phyloP scores from a whole-genome alignment of 1,139 yeast genomes.

The Yamadazyma friedrichii region DNA sequence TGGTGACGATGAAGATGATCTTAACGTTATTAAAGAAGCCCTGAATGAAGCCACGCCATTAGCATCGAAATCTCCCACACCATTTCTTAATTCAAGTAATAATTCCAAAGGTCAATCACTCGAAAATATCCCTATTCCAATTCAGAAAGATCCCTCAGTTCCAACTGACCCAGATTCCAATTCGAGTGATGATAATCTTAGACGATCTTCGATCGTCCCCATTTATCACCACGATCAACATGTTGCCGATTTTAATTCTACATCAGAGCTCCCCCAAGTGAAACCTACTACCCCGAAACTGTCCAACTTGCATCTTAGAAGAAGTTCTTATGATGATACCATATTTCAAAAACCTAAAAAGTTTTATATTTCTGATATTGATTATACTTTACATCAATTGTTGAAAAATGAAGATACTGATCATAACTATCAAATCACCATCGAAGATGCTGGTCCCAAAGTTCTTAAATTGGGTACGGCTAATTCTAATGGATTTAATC shows the following conservation, averaged over 20 bases:
- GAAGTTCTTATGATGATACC: constrained; percentile 71
- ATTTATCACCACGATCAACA: constrained; percentile 22
- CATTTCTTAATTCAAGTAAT: neutral
- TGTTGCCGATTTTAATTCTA: constrained; percentile 10
- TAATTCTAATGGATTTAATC: constrained; percentile 76
- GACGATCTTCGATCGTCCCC: constrained; percentile 37
- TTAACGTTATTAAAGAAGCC: constrained; percentile 16
- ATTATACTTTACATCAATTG: constrained; percentile 66
- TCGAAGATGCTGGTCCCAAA: constrained; percentile 93
- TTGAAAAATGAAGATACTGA: constrained; percentile 85
- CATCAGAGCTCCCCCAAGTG: constrained; percentile 12
- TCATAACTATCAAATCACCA: constrained; percentile 80
- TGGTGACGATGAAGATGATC: constrained; percentile 5
- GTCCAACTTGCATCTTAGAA: constrained; percentile 30
- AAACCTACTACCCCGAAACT: constrained; percentile 7
- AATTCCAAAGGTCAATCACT: neutral
- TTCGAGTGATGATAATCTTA: constrained; percentile 1
- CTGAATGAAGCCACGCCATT: constrained; percentile 7
- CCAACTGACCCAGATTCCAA: constrained; percentile 1
- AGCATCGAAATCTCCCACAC: constrained; percentile 6
- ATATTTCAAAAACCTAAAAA: constrained; percentile 38
- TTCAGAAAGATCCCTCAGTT: neutral
- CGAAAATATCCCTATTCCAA: constrained; percentile 4
- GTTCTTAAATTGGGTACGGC: constrained; percentile 80
- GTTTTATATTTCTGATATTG: constrained; percentile 75